Evolutionary conservation across 495 filamentous ascomycete species (phyloP).

Genomic region (Penicillium manginii): DNA sequence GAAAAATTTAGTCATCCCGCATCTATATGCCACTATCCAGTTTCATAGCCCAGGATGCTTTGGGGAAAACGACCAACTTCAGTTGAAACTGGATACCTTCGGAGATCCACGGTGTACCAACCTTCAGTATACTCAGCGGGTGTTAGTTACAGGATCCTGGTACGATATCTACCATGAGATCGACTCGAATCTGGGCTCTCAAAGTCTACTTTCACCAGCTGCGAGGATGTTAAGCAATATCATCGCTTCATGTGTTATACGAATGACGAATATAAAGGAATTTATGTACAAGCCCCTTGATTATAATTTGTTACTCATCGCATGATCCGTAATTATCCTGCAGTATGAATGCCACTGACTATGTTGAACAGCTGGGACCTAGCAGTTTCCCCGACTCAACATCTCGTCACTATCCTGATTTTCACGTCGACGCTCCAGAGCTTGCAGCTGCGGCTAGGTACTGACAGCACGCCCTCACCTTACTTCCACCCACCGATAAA

Average conservation of each 20-base stretch:
- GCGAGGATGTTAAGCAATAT: not conserved
- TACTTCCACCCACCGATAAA: not conserved
- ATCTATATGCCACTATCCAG: not conserved
- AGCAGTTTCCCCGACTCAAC: not conserved
- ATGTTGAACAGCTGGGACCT: not conserved
- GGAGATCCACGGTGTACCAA: not conserved
- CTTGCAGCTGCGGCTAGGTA: not conserved
- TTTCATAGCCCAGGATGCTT: not conserved
- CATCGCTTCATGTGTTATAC: not conserved
- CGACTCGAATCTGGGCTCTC: not conserved
- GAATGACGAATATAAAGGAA: not conserved
- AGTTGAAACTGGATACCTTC: not conserved
- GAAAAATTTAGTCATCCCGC: not conserved
- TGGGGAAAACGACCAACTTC: not conserved
- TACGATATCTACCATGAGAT: not conserved
- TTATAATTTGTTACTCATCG: not conserved
- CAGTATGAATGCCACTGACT: not conserved
- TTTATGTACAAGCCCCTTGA: not conserved
- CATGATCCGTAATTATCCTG: not conserved
- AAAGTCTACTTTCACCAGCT: not conserved
- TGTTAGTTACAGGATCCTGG: not conserved
- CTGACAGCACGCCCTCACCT: not conserved
- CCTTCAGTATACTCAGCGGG: not conserved
- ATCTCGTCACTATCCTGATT: not conserved
- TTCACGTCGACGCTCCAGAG: not conserved